These are phyloP conservation scores for Alternaria atra DNA, from an alignment of 2,329 filamentous ascomycete genomes.

Conservation along the genomic window DNA sequence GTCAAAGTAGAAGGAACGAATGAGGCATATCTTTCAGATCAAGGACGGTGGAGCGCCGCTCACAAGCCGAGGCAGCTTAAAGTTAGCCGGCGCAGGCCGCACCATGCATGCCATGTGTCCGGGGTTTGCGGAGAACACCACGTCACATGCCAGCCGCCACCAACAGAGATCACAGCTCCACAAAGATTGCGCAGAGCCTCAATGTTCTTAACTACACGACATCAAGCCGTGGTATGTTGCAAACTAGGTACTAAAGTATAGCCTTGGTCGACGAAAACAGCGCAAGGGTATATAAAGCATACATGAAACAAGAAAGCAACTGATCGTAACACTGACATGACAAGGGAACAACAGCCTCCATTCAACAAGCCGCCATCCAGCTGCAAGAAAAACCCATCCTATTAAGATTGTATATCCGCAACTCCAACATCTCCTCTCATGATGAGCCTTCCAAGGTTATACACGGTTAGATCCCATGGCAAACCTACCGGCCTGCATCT, in stretches of 20 bases:
- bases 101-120: conserved; percentile 1
- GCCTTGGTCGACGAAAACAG: conserved; percentile 9
- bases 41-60: conserved; percentile 1
- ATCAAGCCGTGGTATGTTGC: conserved; percentile 10
- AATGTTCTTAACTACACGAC: neutral
- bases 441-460: conserved; percentile 4
- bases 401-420: conserved; percentile 15
- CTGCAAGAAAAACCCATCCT: conserved; percentile 9
- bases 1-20: neutral
- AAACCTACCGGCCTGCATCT: conserved; percentile 39
- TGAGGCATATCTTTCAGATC: neutral
- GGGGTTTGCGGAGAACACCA: conserved; percentile 14
- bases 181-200: neutral
- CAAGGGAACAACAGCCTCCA: conserved; percentile 5
- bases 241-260: conserved; percentile 2
- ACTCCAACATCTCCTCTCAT: neutral
- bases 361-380: conserved; percentile 8
- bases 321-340: conserved; percentile 21
- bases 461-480: conserved; percentile 28
- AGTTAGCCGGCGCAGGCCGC: conserved; percentile 20
- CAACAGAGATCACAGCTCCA: neutral
- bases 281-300: conserved; percentile 24
- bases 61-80: conserved; percentile 17
- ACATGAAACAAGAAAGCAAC: conserved; percentile 9
- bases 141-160: conserved; percentile 18